Evolutionary conservation across 768 basidiomycete species (phyloP).

Genomic region (Pleurotus tuber-regium): DNA sequence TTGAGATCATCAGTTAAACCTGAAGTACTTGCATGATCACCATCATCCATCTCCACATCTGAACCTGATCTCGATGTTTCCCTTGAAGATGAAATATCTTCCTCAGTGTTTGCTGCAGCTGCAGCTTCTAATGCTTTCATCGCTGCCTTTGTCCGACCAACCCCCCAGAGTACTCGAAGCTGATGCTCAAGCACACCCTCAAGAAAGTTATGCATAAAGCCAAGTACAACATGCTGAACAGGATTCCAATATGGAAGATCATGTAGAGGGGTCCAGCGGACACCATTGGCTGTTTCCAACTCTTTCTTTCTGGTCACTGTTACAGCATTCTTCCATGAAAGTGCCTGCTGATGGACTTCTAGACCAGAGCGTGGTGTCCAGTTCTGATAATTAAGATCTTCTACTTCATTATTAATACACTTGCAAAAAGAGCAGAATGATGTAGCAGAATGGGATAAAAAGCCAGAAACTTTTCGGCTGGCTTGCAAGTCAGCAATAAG

Average conservation of each 20-base stretch:
- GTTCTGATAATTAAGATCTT: constrained; percentile 16
- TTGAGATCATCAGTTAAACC: neutral
- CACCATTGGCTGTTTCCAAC: constrained; percentile 18
- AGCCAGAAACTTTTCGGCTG: constrained; percentile 21
- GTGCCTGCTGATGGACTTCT: constrained; percentile 18
- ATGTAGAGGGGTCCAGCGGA: constrained; percentile 26
- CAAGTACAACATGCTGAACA: constrained; percentile 24
- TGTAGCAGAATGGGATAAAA: constrained; percentile 12
- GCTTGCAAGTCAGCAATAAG: constrained; percentile 24
- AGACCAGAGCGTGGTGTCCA: constrained; percentile 17
- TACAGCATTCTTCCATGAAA: constrained; percentile 13
- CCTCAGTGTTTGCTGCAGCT: neutral
- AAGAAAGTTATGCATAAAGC: constrained; percentile 28
- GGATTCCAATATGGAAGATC: constrained; percentile 27
- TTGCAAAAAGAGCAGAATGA: constrained; percentile 26
- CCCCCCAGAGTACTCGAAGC: constrained; percentile 17
- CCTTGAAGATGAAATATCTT: neutral
- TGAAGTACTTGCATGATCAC: neutral
- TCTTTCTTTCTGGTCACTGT: constrained; percentile 14
- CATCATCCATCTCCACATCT: neutral
- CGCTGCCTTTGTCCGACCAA: constrained; percentile 17
- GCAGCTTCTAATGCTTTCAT: neutral
- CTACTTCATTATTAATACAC: constrained; percentile 12
- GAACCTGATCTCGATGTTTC: neutral
- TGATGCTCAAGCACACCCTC: constrained; percentile 24